Evolutionary conservation across 1,284 basidiomycete species (phyloP).

Genomic region (Cutaneotrichosporon cavernicola): DNA sequence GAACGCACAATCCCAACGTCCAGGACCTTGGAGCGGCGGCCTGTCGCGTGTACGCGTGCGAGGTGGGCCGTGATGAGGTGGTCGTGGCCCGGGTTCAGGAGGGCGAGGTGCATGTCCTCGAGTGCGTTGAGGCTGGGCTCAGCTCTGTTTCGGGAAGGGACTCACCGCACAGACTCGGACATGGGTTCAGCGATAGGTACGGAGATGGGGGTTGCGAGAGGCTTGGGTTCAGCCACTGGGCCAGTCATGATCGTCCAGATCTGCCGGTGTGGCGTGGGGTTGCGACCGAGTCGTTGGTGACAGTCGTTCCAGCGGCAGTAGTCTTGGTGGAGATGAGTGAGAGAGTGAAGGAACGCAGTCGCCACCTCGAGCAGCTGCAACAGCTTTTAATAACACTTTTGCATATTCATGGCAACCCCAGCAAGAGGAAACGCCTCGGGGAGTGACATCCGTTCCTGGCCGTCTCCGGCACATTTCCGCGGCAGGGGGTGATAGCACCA

Average conservation of each 20-base stretch:
- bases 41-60: slow-evolving; percentile 30
- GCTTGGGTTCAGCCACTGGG: not conserved
- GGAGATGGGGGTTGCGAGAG: not conserved
- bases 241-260: not conserved
- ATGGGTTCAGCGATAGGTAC: not conserved
- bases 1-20: slow-evolving; percentile 45
- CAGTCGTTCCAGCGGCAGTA: not conserved
- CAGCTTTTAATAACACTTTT: not conserved
- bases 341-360: too few relatives aligned
- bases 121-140: slow-evolving; percentile 28
- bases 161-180: slow-evolving; percentile 12
- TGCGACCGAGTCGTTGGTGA: not conserved
- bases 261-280: not conserved
- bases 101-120: slow-evolving; percentile 28
- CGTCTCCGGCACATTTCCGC: not conserved
- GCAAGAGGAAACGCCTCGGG: not conserved
- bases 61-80: slow-evolving; percentile 33
- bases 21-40: slow-evolving; percentile 38
- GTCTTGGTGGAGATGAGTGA: too few relatives aligned
- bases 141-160: not conserved
- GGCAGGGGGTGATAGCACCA: not conserved
- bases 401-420: not conserved
- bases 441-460: not conserved
- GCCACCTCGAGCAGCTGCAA: not conserved
- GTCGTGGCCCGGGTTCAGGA: slow-evolving; percentile 36